Percentiles rank a stretch among this genome's conserved stretches.
Conservation (phyloP, 2,329 filamentous ascomycete genomes). For the Cephalotrichum gorgonifer region DNA sequence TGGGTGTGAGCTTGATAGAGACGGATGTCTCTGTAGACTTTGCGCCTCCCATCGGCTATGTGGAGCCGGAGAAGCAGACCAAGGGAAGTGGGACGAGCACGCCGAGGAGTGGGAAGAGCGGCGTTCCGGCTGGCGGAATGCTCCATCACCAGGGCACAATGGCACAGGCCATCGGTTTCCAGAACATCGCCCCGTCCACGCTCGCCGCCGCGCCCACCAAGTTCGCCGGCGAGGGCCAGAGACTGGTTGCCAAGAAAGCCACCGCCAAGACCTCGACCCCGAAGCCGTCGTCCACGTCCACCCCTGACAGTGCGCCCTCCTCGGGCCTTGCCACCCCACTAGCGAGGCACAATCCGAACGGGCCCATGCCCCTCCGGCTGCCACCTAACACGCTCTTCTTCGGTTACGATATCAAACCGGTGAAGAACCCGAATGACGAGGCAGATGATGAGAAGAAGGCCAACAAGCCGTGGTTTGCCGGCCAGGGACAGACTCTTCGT, state of each 20-base stretch:
- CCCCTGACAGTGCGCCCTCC: conserved; percentile 54
- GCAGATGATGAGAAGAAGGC: conserved; percentile 54
- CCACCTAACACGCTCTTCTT: conserved; percentile 91
- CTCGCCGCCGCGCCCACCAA: conserved; percentile 61
- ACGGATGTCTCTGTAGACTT: conserved; percentile 97
- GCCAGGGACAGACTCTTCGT: conserved; percentile 69
- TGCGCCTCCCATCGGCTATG: conserved; percentile 84
- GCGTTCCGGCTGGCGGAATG: conserved; percentile 59
- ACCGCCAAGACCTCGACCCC: conserved; percentile 49
- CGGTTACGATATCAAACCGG: conserved; percentile 83
- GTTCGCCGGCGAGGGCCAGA: conserved; percentile 72
- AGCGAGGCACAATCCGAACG: conserved; percentile 19
- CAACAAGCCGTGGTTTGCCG: conserved; percentile 66
- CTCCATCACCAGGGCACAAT: conserved; percentile 83
- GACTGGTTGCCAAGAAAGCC: conserved; percentile 68
- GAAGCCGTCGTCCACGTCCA: conserved; percentile 62
- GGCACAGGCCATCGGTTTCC: conserved; percentile 97
- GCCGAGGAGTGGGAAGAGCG: conserved; percentile 56
- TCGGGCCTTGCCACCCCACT: conserved; percentile 24
- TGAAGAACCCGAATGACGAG: conserved; percentile 68
- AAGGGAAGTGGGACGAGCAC: conserved; percentile 71
- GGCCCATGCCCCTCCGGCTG: conserved; percentile 71
- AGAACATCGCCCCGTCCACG: conserved; percentile 72
- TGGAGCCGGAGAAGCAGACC: conserved; percentile 61
- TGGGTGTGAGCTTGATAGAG: conserved; percentile 88